These are phyloP conservation scores for Boletus edulis DNA, from an alignment of 768 basidiomycete genomes.

Conservation along the genomic window DNA sequence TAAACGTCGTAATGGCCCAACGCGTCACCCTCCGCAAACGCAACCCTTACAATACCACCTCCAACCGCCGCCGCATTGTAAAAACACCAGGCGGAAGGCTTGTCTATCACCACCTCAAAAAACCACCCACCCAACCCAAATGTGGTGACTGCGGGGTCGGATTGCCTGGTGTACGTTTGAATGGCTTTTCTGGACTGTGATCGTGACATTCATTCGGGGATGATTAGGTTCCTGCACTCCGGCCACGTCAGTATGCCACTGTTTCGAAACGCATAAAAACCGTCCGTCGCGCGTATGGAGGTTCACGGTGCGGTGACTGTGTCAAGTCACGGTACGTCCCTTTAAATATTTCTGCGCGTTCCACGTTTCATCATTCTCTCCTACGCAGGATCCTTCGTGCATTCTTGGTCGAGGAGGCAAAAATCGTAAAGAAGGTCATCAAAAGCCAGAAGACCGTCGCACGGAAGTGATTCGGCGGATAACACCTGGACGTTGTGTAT, in stretches of 20 bases:
- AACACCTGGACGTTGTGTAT: slow-evolving; percentile 2
- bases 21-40: slow-evolving; percentile 99
- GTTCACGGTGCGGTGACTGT: slow-evolving; percentile 94
- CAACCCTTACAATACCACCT: slow-evolving; percentile 96
- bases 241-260: slow-evolving; percentile 92
- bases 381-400: slow-evolving; percentile 84
- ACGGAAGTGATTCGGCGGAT: slow-evolving; percentile 22
- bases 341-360: background rate
- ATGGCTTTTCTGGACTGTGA: background rate
- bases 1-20: slow-evolving; percentile 77
- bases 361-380: background rate
- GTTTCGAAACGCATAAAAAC: slow-evolving; percentile 98
- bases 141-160: slow-evolving; percentile 98
- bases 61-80: slow-evolving; percentile 90
- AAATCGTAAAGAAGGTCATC: slow-evolving; percentile 99
- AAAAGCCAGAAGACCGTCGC: slow-evolving; percentile 61
- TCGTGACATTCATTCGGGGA: background rate
- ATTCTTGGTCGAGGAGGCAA: slow-evolving; percentile 99
- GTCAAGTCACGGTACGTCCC: slow-evolving; percentile 84
- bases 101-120: slow-evolving; percentile 97
- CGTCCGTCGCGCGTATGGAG: slow-evolving; percentile 94
- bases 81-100: slow-evolving; percentile 99
- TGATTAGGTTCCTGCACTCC: slow-evolving; percentile 84
- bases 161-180: slow-evolving; percentile 84
- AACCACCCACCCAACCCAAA: slow-evolving; percentile 86